phyloP scores from a whole-genome alignment of 2,329 filamentous ascomycete genomes.

The Epichloe gansuensis region DNA sequence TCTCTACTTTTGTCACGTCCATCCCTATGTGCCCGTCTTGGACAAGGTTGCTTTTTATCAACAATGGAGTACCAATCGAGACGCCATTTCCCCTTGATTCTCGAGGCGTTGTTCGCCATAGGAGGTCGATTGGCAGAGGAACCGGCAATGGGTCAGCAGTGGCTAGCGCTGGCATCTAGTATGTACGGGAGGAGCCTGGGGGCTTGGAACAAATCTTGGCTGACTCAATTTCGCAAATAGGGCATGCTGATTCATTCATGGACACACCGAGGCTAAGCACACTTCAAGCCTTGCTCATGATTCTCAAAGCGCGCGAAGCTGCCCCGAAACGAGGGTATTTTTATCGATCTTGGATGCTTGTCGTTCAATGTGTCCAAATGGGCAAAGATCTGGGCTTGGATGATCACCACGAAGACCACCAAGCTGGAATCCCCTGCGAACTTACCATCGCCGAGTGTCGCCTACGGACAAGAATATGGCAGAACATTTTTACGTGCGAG shows the following conservation, averaged over 20 bases:
- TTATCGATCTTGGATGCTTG: constrained; percentile 93
- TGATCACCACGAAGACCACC: constrained; percentile 73
- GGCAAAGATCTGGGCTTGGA: constrained; percentile 82
- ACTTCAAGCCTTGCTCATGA: constrained; percentile 75
- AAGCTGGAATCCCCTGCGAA: constrained; percentile 57
- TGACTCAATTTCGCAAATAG: constrained; percentile 28
- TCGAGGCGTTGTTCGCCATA: constrained; percentile 88
- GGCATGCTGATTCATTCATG: constrained; percentile 87
- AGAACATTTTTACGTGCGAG: constrained; percentile 74
- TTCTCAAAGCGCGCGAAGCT: constrained; percentile 86
- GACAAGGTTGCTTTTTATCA: constrained; percentile 74
- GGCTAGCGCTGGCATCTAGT: constrained; percentile 85
- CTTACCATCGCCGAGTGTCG: constrained; percentile 63
- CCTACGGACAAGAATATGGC: constrained; percentile 80
- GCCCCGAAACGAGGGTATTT: constrained; percentile 89
- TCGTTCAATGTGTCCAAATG: constrained; percentile 87
- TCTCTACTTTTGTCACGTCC: constrained; percentile 80
- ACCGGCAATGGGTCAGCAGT: constrained; percentile 74
- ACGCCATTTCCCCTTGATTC: constrained; percentile 75
- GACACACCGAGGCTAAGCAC: constrained; percentile 84
- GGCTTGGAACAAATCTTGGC: neutral
- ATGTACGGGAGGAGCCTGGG: constrained; percentile 15
- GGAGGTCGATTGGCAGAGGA: constrained; percentile 75
- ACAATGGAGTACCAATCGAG: constrained; percentile 74
- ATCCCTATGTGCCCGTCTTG: constrained; percentile 84